Percentiles rank a stretch among this genome's conserved stretches.
Conservation (phyloP, 139 green algal species). For the Ulvella scutata region DNA sequence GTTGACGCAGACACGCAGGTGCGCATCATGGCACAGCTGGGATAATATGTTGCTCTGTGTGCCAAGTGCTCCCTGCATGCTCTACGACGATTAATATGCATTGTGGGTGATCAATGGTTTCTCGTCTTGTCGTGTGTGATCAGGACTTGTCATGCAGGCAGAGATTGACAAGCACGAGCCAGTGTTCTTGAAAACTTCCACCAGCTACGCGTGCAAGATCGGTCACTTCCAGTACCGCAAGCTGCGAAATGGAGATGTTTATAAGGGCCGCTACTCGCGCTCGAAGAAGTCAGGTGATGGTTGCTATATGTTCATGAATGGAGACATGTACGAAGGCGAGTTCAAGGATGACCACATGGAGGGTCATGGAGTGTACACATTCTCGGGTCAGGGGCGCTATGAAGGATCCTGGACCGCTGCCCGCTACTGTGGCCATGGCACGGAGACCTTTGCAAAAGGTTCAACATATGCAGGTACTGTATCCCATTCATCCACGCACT, state of each 20-base stretch:
- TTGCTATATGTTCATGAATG: slow-evolving; percentile 44
- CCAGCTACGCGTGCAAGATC: not conserved
- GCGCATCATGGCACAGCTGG: not conserved
- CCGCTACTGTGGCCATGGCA: slow-evolving; percentile 37
- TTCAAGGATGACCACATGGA: slow-evolving; percentile 52
- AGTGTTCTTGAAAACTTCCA: not conserved
- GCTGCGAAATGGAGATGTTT: slow-evolving; percentile 49
- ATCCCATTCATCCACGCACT: no score
- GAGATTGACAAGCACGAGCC: slow-evolving; percentile 1
- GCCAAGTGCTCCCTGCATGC: not conserved
- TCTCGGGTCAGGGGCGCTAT: slow-evolving; percentile 24
- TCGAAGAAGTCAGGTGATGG: slow-evolving; percentile 44
- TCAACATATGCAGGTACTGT: not conserved
- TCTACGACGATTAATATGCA: not conserved
- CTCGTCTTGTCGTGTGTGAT: no score
- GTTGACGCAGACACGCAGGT: not conserved
- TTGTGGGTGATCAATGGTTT: not conserved
- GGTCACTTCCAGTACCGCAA: slow-evolving; percentile 11
- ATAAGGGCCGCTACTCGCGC: slow-evolving; percentile 37
- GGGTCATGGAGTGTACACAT: slow-evolving; percentile 44
- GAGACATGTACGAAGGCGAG: slow-evolving; percentile 46
- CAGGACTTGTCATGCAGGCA: not conserved
- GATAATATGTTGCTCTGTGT: not conserved
- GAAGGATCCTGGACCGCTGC: slow-evolving; percentile 34
- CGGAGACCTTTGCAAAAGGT: slow-evolving; percentile 45